Evolutionary conservation across 805 yeast genomes (phyloP).

Genomic region (Teunomyces kruisii): DNA sequence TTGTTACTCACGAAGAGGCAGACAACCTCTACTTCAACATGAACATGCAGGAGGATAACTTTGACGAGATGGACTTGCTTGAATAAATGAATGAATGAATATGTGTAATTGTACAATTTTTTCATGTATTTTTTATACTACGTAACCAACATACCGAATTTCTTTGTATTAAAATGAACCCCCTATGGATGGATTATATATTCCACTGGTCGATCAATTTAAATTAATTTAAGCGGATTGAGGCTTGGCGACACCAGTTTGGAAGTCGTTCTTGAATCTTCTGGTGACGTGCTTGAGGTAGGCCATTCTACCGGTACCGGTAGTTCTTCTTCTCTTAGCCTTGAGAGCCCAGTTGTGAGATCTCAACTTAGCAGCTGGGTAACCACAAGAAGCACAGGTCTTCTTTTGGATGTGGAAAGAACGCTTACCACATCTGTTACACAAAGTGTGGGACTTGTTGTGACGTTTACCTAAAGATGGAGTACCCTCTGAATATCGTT

Average conservation of each 20-base stretch:
- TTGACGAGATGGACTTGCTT: constrained; percentile 26
- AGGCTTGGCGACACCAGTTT: constrained; percentile 75
- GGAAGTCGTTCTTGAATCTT: constrained; percentile 99
- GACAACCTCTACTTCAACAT: constrained; percentile 71
- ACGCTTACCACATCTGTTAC: constrained; percentile 99
- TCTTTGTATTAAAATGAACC: constrained; percentile 2
- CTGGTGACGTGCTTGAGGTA: constrained; percentile 96
- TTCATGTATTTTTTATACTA: constrained; percentile 1
- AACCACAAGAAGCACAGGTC: constrained; percentile 98
- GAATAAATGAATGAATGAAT: no score
- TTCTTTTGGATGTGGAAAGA: constrained; percentile 99
- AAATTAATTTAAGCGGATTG: constrained; percentile 54
- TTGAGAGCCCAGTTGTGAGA: constrained; percentile 98
- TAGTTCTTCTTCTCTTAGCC: constrained; percentile 99
- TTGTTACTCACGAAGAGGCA: constrained; percentile 74
- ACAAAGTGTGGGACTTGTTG: constrained; percentile 98
- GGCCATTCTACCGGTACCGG: constrained; percentile 99
- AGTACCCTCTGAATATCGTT: constrained; percentile 78
- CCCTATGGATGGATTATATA: constrained; percentile 6
- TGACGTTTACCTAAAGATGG: constrained; percentile 99
- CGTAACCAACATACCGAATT: constrained; percentile 5
- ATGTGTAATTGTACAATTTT: constrained; percentile 2
- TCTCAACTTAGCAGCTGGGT: constrained; percentile 99
- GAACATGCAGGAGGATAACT: constrained; percentile 38
- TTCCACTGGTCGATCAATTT: constrained; percentile 5